Evolutionary conservation across 1,284 basidiomycete genomes (phyloP), one percentile per base, ranked within the genome.

Genomic region (Rhodotorula sp.): DNA sequence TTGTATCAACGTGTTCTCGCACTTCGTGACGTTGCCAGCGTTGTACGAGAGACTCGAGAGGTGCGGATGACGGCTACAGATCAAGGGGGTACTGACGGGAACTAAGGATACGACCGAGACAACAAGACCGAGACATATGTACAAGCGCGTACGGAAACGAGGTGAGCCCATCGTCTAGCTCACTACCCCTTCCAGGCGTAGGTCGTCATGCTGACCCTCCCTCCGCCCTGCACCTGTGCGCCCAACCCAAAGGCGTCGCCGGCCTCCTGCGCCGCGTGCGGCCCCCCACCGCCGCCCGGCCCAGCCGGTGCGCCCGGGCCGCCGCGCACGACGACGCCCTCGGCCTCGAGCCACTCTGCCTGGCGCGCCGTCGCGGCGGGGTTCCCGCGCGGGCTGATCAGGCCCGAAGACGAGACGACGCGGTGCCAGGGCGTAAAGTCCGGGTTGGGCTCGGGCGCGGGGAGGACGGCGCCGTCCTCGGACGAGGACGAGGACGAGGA

Each of bases 341-440:
- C 53, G 7, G 75, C 75, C 46, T 70, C 65, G 13, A 77, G 68
- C 13, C 75, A 74, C 57, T 77, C 75, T 0, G 74, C 62, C 68
- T 77, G 77, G 12, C 75, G 45, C 0, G 53, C 25, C 0, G 74
- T 69, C 3, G 75, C 68, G 4, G 61, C 48, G 9, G 54, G 64
- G 63, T 68, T 62, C 9, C 72, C 76, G n/a, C 77, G 69, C 10
- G 77, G 73, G 7, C 70, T 71, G 54, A 78, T 78, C 25, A 72
- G 63, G 1, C 77, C 77, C 41, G 70, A 66, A 2, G 53, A 42
- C 2, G 65, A 62, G 17, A 78, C 66, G 48, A 78, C 75, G 23
- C 77, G 66, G 56, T 72, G 69, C 76, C 76, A 78, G 4, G 76
- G 77, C 2, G 76, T 74, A 27, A 64, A 68, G 53, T 66, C 65